phyloP scores from a whole-genome alignment of 306 rosid genomes.

The Pueraria montana region DNA sequence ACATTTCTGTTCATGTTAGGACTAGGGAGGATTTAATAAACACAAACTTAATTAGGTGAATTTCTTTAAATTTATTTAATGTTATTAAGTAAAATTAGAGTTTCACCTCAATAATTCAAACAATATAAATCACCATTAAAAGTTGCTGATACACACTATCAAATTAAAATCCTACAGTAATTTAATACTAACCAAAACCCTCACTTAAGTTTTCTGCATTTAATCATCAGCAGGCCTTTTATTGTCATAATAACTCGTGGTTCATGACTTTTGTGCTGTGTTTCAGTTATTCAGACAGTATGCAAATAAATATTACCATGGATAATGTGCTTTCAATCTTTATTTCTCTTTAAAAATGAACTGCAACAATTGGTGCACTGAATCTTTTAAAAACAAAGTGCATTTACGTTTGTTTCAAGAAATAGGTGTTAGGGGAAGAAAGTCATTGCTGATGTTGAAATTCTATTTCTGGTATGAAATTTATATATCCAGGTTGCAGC shows the following conservation, averaged over 20 bases:
- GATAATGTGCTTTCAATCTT: slow-evolving; percentile 1
- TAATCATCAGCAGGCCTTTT: not conserved
- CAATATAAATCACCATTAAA: not conserved
- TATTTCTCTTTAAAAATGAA: not conserved
- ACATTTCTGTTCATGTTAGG: not conserved
- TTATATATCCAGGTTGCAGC: not conserved
- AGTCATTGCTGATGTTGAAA: slow-evolving; percentile 10
- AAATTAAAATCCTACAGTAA: not conserved
- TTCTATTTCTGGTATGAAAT: not conserved
- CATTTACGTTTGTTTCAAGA: slow-evolving; percentile 10
- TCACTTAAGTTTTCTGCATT: not conserved
- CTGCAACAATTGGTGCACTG: not conserved
- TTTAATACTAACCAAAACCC: not conserved
- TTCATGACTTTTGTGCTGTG: not conserved
- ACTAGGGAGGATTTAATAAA: not conserved
- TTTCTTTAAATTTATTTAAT: not conserved
- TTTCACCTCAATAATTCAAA: not conserved
- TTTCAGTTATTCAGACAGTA: not conserved
- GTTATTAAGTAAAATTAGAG: not conserved
- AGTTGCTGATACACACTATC: not conserved
- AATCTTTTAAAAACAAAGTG: not conserved
- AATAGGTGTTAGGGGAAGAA: not conserved
- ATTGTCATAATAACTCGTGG: not conserved
- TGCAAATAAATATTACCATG: not conserved
- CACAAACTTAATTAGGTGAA: not conserved